phyloP scores from a whole-genome alignment of 2,329 filamentous ascomycete species.

The Cadophora sp. region DNA sequence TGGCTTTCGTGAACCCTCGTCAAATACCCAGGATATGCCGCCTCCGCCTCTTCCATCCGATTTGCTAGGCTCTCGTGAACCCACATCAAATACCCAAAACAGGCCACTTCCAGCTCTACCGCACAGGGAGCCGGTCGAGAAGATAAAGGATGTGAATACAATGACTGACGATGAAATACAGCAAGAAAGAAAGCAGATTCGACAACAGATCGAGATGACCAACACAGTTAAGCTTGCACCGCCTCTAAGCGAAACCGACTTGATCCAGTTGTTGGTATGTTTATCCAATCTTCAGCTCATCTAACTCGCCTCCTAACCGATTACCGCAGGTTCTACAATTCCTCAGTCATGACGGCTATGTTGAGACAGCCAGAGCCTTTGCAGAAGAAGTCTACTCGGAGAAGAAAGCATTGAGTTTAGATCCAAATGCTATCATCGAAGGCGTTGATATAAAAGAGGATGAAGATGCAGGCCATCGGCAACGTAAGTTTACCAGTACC shows the following conservation, averaged over 20 bases:
- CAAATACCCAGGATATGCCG: not conserved
- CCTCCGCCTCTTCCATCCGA: not conserved
- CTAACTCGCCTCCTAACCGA: not conserved
- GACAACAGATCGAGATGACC: constrained; percentile 59
- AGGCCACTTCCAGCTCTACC: not conserved
- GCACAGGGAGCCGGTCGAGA: not conserved
- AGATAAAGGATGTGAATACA: constrained; percentile 10
- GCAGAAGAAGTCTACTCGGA: constrained; percentile 80
- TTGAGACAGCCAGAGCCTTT: constrained; percentile 91
- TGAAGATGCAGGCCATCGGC: constrained; percentile 83
- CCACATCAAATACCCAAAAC: not conserved
- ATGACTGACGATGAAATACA: constrained; percentile 33
- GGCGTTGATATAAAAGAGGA: constrained; percentile 78
- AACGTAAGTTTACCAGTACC: constrained; percentile 65
- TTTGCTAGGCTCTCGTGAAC: too few species aligned
- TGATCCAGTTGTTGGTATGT: constrained; percentile 80
- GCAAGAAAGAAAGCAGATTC: constrained; percentile 41
- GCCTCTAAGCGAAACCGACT: constrained; percentile 76
- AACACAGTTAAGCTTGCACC: constrained; percentile 54
- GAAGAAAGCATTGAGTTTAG: constrained; percentile 70
- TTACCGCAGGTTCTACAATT: constrained; percentile 74
- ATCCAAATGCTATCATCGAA: constrained; percentile 58
- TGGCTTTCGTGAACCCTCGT: too few species aligned
- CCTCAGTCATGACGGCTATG: constrained; percentile 91
- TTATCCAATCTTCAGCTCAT: not conserved